A percentile compares a stretch with the other conserved stretches of the same genome.
These are phyloP conservation scores for Carex scoparia DNA, from an alignment of 176 grass and related monocot genomes.

Conservation along the genomic window DNA sequence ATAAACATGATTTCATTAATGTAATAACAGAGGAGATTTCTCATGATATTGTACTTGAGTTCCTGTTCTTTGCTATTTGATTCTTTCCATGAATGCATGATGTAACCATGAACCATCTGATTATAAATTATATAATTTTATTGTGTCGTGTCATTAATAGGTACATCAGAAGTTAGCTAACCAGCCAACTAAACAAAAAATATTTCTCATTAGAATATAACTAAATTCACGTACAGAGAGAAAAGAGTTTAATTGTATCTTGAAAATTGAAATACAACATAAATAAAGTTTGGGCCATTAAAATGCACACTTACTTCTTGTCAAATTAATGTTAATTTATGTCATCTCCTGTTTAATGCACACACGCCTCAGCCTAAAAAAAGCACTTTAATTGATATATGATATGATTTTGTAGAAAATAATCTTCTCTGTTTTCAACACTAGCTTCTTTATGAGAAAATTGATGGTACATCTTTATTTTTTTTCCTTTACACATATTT, in stretches of 20 bases:
- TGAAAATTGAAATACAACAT: too few species aligned
- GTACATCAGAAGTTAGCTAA: background rate
- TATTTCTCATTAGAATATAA: background rate
- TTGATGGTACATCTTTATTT: too few species aligned
- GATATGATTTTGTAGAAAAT: too few species aligned
- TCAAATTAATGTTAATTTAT: too few species aligned
- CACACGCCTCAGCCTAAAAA: too few species aligned
- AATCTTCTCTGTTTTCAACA: too few species aligned
- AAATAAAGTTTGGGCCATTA: too few species aligned
- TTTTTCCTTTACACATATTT: too few species aligned
- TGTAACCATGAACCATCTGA: background rate
- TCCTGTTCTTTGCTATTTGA: conserved; percentile 3
- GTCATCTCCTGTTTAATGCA: too few species aligned
- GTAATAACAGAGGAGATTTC: background rate
- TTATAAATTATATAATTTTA: background rate
- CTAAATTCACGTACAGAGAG: background rate
- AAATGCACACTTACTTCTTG: too few species aligned
- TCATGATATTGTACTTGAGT: background rate
- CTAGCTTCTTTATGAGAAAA: too few species aligned
- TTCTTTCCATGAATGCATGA: background rate
- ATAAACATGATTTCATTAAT: conserved; percentile 9
- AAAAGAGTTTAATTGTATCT: background rate
- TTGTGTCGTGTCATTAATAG: background rate
- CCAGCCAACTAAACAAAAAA: background rate
- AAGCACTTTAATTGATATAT: too few species aligned